These are phyloP conservation scores for Neofusicoccum laricinum DNA, from an alignment of 2,329 filamentous ascomycete species.

Conservation along the genomic window DNA sequence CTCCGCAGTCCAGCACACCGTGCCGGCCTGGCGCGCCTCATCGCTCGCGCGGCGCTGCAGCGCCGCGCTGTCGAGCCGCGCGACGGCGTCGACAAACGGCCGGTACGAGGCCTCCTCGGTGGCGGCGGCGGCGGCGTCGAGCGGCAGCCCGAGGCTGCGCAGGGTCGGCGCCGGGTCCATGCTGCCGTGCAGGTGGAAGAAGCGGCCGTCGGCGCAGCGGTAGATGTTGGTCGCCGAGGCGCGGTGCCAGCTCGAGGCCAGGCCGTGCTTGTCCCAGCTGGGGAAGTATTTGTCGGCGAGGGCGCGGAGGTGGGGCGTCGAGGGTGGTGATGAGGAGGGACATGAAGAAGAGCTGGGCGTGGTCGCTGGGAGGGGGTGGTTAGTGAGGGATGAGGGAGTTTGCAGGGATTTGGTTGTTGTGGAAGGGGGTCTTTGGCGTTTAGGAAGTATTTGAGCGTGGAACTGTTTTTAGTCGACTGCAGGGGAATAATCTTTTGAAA, in stretches of 20 bases:
- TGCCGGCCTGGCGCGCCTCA: background rate
- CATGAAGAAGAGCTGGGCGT: conserved; percentile 46
- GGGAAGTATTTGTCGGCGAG: conserved; percentile 20
- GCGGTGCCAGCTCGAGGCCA: conserved; percentile 25
- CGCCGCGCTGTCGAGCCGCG: background rate
- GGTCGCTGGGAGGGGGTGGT: conserved; percentile 29
- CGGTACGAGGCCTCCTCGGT: background rate
- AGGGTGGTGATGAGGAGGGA: conserved; percentile 28
- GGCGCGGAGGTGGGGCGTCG: background rate
- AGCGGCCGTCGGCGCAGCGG: conserved; percentile 44
- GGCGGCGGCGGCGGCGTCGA: background rate
- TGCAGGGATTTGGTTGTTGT: too few species aligned
- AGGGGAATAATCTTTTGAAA: too few species aligned
- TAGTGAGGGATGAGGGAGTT: background rate
- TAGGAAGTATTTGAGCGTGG: too few species aligned
- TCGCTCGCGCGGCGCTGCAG: background rate
- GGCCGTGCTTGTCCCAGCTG: conserved; percentile 23
- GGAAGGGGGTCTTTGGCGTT: too few species aligned
- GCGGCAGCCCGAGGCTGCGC: background rate
- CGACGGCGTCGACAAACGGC: background rate
- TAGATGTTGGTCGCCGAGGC: conserved; percentile 44
- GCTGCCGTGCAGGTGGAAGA: conserved; percentile 46
- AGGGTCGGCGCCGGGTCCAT: conserved; percentile 40
- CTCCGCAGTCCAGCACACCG: background rate
- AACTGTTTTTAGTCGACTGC: too few species aligned